Evolutionary conservation across 257 asterid genomes (phyloP), one percentile per base, ranked within the genome.

Genomic region (Nicotiana sylvestris): DNA sequence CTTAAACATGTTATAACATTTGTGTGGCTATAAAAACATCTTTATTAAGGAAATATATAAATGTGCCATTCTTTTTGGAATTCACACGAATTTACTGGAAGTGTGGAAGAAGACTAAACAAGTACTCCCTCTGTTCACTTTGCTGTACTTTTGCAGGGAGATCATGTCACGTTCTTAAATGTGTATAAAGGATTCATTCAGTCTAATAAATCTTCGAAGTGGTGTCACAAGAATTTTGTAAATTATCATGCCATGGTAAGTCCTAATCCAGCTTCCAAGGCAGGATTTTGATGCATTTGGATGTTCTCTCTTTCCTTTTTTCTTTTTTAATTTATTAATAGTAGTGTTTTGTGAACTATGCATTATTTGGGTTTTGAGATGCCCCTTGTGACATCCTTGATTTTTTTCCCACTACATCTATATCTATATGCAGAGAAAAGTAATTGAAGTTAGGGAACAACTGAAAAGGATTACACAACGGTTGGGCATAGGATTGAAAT

Each of bases 191-290:
- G 98, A 82, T 96, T 91, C 91, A 80, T 88, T n/a, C 89, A 83
- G 84, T 94, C 98, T 33, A 89, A 92, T 57, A 94, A 87, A 94
- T 94, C 99, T 81, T 87, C 98, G 21, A 93, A 90, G 81, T 96
- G 99, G 99, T 96, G 99, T 85, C 97, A 93, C 86, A 94, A 91
- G 92, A 96, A 96, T 86, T 93, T 89, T 87, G 56, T 96, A 84
- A 96, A 96, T 87, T 96, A 92, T 86, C 97, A 96, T 55, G 97
- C 98, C 68, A 94, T 96, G 99, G 99, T 94, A 77, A 81, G 89
- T 74, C 80, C 81, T 72, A 17, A 33, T 81, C 80, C 80, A 74
- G 6, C 62, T 51, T 74, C 62, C 80, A 27, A 2, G 30, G 18
- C 21, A 39, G 67, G 51, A 9, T 49, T 81, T 83, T 82, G 53